A percentile compares a stretch with the other conserved stretches of the same genome.
These are phyloP conservation scores for Vinca minor DNA, from an alignment of 257 asterid species.

Conservation along the genomic window DNA sequence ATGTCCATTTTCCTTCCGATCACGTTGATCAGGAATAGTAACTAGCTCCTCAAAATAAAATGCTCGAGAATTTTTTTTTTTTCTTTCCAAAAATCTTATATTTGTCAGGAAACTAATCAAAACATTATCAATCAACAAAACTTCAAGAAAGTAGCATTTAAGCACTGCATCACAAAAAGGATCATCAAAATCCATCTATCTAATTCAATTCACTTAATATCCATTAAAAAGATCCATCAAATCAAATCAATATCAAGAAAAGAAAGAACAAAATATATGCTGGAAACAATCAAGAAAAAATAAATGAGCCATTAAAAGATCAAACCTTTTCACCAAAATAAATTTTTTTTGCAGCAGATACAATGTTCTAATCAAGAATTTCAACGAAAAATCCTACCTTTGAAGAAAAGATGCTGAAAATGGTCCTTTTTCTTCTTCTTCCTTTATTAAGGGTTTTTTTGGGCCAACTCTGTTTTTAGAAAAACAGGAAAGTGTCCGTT, in stretches of 20 bases:
- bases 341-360: neutral
- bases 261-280: too few relatives aligned
- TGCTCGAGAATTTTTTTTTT: neutral
- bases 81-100: neutral
- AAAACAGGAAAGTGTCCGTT: conserved; percentile 39
- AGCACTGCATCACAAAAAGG: too few relatives aligned
- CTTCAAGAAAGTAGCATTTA: too few relatives aligned
- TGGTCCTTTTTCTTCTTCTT: neutral
- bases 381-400: neutral
- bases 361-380: neutral
- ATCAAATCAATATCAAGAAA: too few relatives aligned
- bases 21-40: too few relatives aligned
- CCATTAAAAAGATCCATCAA: too few relatives aligned
- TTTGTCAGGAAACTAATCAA: neutral
- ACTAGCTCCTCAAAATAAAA: neutral
- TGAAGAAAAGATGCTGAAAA: neutral
- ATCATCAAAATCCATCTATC: neutral
- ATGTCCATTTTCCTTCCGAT: too few relatives aligned
- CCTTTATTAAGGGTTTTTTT: neutral
- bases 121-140: too few relatives aligned
- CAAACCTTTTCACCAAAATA: neutral
- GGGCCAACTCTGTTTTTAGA: conserved; percentile 27
- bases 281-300: neutral
- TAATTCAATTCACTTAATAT: too few relatives aligned
- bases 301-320: neutral